phyloP scores from a whole-genome alignment of 441 rosid species.

The Populus hybrid region DNA sequence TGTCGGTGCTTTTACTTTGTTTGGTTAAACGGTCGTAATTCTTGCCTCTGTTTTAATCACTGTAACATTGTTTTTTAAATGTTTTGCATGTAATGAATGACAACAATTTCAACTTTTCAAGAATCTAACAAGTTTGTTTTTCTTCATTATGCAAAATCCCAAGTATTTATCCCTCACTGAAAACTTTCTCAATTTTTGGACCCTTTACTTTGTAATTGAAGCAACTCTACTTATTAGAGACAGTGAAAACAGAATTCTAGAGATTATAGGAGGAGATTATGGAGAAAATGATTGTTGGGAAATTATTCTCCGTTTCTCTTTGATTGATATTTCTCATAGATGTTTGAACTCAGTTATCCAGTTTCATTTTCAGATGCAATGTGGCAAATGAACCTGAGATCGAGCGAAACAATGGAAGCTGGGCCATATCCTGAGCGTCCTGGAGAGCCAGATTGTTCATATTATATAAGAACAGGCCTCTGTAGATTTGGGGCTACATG shows the following conservation, averaged over 20 bases:
- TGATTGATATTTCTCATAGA: background rate
- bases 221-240: background rate
- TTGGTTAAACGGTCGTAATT: background rate
- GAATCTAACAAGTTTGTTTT: background rate
- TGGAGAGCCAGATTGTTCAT: constrained; percentile 95
- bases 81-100: background rate
- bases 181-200: background rate
- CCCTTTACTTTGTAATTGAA: background rate
- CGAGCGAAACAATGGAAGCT: constrained; percentile 70
- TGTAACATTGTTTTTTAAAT: background rate
- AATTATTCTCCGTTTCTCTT: background rate
- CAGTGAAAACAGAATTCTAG: background rate
- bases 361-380: constrained; percentile 60
- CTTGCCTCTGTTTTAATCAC: background rate
- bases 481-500: constrained; percentile 96
- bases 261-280: background rate
- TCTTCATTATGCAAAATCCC: background rate
- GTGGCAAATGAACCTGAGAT: constrained; percentile 85
- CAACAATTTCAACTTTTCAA: background rate
- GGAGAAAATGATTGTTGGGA: constrained; percentile 1
- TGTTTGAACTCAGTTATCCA: constrained; percentile 8
- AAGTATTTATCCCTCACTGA: background rate
- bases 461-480: constrained; percentile 95
- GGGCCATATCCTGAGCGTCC: constrained; percentile 85
- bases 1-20: background rate